Conservation (phyloP, 1,139 yeast species). For the Suhomyces terraborum region DNA sequence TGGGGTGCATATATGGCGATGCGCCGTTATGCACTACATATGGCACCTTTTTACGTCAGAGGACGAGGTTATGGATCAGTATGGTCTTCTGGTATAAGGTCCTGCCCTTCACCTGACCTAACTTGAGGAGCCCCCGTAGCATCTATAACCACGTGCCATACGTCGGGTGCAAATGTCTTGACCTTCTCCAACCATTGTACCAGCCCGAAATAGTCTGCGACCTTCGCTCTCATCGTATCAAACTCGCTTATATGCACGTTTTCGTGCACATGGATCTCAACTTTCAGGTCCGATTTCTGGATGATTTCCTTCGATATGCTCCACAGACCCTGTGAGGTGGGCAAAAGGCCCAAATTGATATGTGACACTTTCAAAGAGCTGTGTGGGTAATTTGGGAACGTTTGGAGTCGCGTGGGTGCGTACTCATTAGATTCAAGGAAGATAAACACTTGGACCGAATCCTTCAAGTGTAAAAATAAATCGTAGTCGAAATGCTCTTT, state of each 20-base stretch:
- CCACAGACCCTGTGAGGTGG: conserved; percentile 70
- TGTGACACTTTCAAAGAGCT: conserved; percentile 47
- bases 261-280: conserved; percentile 50
- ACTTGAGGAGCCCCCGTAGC: conserved; percentile 19
- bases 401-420: conserved; percentile 44
- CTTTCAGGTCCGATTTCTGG: conserved; percentile 1
- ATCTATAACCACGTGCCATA: conserved; percentile 78
- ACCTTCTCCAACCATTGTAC: conserved; percentile 54
- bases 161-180: conserved; percentile 85
- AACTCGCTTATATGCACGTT: conserved; percentile 57
- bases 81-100: too few species aligned
- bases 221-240: conserved; percentile 28
- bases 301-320: conserved; percentile 36
- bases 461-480: conserved; percentile 11
- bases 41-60: too few species aligned
- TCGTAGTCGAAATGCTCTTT: conserved; percentile 32
- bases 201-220: conserved; percentile 15
- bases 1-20: neutral
- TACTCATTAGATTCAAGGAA: conserved; percentile 65
- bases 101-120: neutral
- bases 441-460: conserved; percentile 32
- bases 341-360: conserved; percentile 76
- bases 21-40: neutral
- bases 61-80: too few species aligned
- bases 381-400: conserved; percentile 18